Conservation (phyloP, 805 yeast genomes). For the Metschnikowia orientalis region DNA sequence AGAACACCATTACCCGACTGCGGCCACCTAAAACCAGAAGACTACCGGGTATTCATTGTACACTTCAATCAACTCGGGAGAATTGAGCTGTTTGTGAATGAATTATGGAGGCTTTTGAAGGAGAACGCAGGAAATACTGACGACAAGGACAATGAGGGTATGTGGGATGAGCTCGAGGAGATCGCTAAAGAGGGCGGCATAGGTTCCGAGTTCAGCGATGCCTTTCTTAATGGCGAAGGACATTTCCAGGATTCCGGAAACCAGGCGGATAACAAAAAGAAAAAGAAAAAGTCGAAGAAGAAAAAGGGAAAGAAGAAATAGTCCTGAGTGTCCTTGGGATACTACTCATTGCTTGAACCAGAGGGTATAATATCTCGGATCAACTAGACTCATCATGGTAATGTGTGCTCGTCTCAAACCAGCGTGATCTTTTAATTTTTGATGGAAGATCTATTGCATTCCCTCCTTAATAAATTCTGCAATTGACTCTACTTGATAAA, state of each 20-base stretch:
- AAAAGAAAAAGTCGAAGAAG: conserved; percentile 29
- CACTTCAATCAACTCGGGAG: conserved; percentile 31
- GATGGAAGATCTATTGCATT: too few relatives aligned
- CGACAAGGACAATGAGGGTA: conserved; percentile 4
- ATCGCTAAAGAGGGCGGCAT: conserved; percentile 10
- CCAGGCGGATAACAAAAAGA: conserved; percentile 10
- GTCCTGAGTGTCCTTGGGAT: too few relatives aligned
- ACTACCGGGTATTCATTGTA: conserved; percentile 24
- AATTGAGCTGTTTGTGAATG: conserved; percentile 28
- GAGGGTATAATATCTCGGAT: too few relatives aligned
- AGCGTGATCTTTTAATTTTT: too few relatives aligned
- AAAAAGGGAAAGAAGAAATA: conserved; percentile 19
- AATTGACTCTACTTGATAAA: too few relatives aligned
- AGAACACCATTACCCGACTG: too few relatives aligned
- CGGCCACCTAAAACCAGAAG: conserved; percentile 11
- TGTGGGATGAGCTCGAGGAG: conserved; percentile 4
- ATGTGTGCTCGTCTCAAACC: too few relatives aligned
- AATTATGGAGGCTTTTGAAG: conserved; percentile 15
- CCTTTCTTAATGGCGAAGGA: conserved; percentile 27
- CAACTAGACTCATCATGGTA: too few relatives aligned
- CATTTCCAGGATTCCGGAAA: conserved; percentile 13
- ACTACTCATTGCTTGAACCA: too few relatives aligned
- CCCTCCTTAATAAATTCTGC: too few relatives aligned
- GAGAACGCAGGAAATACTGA: conserved; percentile 8
- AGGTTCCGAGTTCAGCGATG: conserved; percentile 28